Conservation (phyloP, 1,139 yeast species). For the Barnettozyma hawaiiensis region DNA sequence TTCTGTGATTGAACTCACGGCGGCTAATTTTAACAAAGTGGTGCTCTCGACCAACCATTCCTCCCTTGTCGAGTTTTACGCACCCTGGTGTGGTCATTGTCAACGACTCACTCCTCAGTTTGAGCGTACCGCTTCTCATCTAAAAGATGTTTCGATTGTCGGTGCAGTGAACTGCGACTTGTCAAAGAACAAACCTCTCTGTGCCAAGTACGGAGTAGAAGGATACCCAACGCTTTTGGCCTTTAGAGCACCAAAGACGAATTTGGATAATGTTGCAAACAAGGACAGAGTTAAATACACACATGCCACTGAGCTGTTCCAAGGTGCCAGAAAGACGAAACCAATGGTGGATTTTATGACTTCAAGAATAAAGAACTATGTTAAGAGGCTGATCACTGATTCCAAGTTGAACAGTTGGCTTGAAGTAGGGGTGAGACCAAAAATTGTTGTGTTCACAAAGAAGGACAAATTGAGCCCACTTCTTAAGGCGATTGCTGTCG, state of each 20-base stretch:
- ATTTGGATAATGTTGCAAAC: slow-evolving; percentile 22
- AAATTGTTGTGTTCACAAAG: slow-evolving; percentile 43
- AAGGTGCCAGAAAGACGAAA: slow-evolving; percentile 61
- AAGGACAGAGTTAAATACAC: slow-evolving; percentile 20
- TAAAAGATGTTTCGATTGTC: slow-evolving; percentile 57
- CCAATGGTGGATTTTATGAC: slow-evolving; percentile 54
- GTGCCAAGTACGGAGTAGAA: slow-evolving; percentile 58
- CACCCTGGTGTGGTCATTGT: slow-evolving; percentile 96
- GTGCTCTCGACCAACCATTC: slow-evolving; percentile 70
- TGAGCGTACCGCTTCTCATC: slow-evolving; percentile 55
- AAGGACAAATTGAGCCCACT: slow-evolving; percentile 50
- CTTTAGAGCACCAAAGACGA: slow-evolving; percentile 73
- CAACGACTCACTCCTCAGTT: slow-evolving; percentile 51
- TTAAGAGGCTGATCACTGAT: slow-evolving; percentile 42
- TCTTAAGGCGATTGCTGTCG: slow-evolving; percentile 70
- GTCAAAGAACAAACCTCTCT: slow-evolving; percentile 57
- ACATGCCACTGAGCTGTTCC: slow-evolving; percentile 61
- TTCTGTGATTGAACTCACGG: slow-evolving; percentile 51
- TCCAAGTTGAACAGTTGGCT: slow-evolving; percentile 31
- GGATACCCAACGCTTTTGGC: slow-evolving; percentile 82
- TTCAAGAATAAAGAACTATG: slow-evolving; percentile 67
- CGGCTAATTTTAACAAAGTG: slow-evolving; percentile 56
- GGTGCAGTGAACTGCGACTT: slow-evolving; percentile 88
- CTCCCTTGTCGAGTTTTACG: slow-evolving; percentile 84
- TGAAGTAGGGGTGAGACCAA: slow-evolving; percentile 27